phyloP scores from a whole-genome alignment of 257 asterid species.

The Solanum chmielewskii region DNA sequence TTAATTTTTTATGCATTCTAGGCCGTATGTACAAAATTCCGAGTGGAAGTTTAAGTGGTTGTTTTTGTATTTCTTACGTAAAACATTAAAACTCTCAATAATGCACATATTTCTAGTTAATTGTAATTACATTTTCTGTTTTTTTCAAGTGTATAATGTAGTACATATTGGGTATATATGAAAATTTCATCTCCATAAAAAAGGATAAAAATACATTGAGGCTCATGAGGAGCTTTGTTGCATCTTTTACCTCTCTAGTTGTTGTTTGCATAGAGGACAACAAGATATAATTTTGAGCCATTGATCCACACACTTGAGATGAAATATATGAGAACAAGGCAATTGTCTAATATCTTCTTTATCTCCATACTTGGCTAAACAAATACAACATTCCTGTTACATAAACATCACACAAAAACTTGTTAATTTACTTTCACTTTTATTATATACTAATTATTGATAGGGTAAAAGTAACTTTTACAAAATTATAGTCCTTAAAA shows the following conservation, averaged over 20 bases:
- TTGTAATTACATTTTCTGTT: neutral
- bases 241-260: constrained; percentile 15
- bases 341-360: constrained; percentile 79
- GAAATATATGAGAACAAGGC: constrained; percentile 80
- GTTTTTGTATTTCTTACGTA: neutral
- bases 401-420: neutral
- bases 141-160: neutral
- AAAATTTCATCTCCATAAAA: neutral
- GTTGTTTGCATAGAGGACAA: constrained; percentile 55
- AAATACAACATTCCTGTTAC: constrained; percentile 81
- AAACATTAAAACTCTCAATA: no score
- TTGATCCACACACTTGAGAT: constrained; percentile 82
- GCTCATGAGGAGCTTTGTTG: neutral
- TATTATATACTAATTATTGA: neutral
- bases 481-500: neutral
- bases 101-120: neutral
- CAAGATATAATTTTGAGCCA: constrained; percentile 83
- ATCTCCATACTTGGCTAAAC: constrained; percentile 70
- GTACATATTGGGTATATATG: neutral
- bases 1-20: no score
- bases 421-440: neutral
- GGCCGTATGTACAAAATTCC: neutral
- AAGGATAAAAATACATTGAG: neutral
- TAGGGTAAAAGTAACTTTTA: neutral
- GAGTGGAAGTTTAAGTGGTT: neutral